Conservation (phyloP, 2,329 filamentous ascomycete species). For the Aspergillus terreus region DNA sequence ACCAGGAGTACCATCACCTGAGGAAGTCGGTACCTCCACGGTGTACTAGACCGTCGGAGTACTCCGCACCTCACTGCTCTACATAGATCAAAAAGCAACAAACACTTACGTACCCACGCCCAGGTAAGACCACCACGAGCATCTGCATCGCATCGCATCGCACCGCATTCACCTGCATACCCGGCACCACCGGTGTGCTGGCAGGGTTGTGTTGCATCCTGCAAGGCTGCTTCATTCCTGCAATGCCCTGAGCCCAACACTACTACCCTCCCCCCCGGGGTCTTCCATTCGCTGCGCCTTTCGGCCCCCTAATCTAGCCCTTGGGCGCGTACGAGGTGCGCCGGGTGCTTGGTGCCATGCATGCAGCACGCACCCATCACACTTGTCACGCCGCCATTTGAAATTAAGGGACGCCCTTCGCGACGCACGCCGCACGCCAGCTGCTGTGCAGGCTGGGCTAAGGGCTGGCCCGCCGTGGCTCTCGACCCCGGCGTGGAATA, state of each 20-base stretch:
- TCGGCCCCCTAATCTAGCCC: neutral
- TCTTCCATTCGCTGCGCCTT: neutral
- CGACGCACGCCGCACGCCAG: neutral
- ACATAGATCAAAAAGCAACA: neutral
- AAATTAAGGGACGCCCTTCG: neutral
- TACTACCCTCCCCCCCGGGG: neutral
- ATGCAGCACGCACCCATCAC: constrained; percentile 3
- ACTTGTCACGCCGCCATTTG: neutral
- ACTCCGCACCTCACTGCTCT: too few relatives aligned
- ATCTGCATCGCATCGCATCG: neutral
- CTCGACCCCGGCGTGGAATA: neutral
- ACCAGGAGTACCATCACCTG: neutral
- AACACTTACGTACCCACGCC: neutral
- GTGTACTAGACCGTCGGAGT: too few relatives aligned
- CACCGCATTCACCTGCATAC: constrained; percentile 6
- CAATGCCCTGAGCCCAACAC: neutral
- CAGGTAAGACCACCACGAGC: constrained; percentile 7
- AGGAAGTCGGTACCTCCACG: too few relatives aligned
- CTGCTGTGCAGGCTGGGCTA: too few relatives aligned
- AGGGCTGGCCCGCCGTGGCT: too few relatives aligned
- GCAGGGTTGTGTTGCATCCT: neutral
- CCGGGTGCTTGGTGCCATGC: neutral
- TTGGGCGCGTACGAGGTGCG: too few relatives aligned
- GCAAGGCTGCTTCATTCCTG: neutral
- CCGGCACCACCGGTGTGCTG: constrained; percentile 3